Evolutionary conservation across 306 rosid species (phyloP).

Genomic region (Canavalia ensiformis): DNA sequence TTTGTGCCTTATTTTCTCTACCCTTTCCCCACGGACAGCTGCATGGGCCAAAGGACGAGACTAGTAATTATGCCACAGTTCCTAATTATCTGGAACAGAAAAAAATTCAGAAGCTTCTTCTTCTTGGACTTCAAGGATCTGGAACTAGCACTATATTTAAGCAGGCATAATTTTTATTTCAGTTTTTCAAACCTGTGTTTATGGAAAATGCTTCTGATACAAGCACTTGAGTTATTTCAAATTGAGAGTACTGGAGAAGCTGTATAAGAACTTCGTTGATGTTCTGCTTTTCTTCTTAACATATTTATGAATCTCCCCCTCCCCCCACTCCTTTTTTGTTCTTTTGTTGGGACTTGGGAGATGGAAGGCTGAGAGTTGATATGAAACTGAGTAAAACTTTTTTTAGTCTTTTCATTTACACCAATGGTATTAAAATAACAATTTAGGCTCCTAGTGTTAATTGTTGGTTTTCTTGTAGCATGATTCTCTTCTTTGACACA

Average conservation of each 20-base stretch:
- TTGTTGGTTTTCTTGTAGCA: constrained; percentile 38
- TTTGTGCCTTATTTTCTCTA: constrained; percentile 78
- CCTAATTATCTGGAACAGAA: constrained; percentile 91
- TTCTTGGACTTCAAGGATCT: constrained; percentile 91
- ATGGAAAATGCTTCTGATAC: constrained; percentile 1
- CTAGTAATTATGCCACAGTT: constrained; percentile 79
- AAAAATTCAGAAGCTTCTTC: constrained; percentile 88
- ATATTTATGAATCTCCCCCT: background rate
- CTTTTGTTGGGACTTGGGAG: constrained; percentile 14
- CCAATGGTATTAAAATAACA: constrained; percentile 23
- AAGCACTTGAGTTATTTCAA: constrained; percentile 39
- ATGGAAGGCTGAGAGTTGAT: constrained; percentile 17
- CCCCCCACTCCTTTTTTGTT: background rate
- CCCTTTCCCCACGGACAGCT: constrained; percentile 88
- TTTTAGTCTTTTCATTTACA: constrained; percentile 8
- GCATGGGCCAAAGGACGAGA: constrained; percentile 79
- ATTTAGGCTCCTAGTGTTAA: background rate
- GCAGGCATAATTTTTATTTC: constrained; percentile 68
- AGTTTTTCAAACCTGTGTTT: background rate
- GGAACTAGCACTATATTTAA: constrained; percentile 98
- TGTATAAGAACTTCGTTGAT: constrained; percentile 33
- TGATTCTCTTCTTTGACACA: constrained; percentile 35
- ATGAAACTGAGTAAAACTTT: background rate
- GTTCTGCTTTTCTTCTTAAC: background rate
- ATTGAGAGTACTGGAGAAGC: constrained; percentile 7